Conservation (phyloP, 306 rosid genomes). For the Rosa rugosa region DNA sequence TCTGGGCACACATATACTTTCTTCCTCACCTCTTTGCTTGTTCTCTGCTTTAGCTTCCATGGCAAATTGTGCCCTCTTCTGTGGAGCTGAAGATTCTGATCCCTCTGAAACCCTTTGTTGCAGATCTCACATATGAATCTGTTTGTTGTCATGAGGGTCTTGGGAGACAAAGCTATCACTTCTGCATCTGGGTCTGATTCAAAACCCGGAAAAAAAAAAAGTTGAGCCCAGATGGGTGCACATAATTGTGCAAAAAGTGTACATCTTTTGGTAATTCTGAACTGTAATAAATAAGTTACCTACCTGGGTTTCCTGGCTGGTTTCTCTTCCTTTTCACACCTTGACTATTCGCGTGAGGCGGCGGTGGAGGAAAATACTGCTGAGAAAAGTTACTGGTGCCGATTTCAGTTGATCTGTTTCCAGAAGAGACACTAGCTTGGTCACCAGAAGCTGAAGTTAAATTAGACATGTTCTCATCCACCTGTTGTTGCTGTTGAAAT, state of each 20-base stretch:
- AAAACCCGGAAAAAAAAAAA: neutral
- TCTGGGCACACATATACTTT: slow-evolving; percentile 97
- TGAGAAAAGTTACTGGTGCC: slow-evolving; percentile 42
- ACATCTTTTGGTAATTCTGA: neutral
- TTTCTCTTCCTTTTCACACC: slow-evolving; percentile 71
- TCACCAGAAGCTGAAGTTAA: slow-evolving; percentile 92
- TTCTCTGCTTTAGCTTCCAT: slow-evolving; percentile 92
- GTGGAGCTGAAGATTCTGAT: slow-evolving; percentile 95
- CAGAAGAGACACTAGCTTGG: slow-evolving; percentile 78
- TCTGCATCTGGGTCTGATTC: slow-evolving; percentile 92
- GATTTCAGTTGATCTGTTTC: slow-evolving; percentile 59
- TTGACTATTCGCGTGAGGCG: slow-evolving; percentile 40
- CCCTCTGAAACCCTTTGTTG: slow-evolving; percentile 89
- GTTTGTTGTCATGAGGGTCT: slow-evolving; percentile 74
- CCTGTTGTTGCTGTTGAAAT: slow-evolving; percentile 49
- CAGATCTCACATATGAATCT: slow-evolving; percentile 94
- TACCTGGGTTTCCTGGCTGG: slow-evolving; percentile 99
- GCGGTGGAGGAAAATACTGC: slow-evolving; percentile 45
- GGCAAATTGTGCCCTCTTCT: slow-evolving; percentile 96
- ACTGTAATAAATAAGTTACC: slow-evolving; percentile 14
- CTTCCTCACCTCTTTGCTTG: slow-evolving; percentile 77
- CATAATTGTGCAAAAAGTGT: neutral
- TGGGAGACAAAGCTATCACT: slow-evolving; percentile 85
- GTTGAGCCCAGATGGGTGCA: neutral
- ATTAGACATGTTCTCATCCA: slow-evolving; percentile 90